Conservation (phyloP, 2,329 filamentous ascomycete genomes). For the Coniochaeta sp. region DNA sequence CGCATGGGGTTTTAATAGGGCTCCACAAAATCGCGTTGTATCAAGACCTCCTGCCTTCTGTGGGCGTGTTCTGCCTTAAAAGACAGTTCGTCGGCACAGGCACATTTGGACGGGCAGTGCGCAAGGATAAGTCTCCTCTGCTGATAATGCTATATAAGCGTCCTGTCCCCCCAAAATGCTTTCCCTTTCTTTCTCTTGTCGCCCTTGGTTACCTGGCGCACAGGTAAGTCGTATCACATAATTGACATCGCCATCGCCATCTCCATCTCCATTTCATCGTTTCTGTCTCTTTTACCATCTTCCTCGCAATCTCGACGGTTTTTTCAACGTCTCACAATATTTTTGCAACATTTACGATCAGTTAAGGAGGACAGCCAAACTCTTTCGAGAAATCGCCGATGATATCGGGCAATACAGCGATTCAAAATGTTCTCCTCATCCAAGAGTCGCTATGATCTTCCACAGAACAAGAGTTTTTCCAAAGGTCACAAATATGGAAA, state of each 20-base stretch:
- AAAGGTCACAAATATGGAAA: slow-evolving; percentile 42
- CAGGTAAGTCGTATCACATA: neutral
- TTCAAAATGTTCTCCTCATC: slow-evolving; percentile 39
- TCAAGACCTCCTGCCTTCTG: neutral
- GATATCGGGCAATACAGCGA: slow-evolving; percentile 1
- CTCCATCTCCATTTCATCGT: slow-evolving; percentile 2
- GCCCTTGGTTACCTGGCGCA: neutral
- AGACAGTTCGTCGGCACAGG: neutral
- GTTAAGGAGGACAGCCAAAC: neutral
- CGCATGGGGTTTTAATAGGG: too few species aligned
- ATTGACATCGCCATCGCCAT: slow-evolving; percentile 1
- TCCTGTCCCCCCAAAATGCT: neutral
- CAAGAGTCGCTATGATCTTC: slow-evolving; percentile 28
- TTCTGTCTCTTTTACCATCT: neutral
- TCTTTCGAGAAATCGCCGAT: neutral
- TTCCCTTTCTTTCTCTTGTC: neutral
- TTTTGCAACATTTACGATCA: neutral
- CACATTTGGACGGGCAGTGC: neutral
- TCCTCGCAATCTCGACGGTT: neutral
- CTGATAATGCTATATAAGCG: neutral
- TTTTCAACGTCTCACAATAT: neutral
- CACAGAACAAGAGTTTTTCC: slow-evolving; percentile 42
- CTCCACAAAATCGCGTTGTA: neutral
- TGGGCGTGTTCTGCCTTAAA: neutral
- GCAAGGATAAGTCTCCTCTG: neutral